These are phyloP conservation scores for Barbatosphaeria neglecta DNA, from an alignment of 495 filamentous ascomycete genomes.

Conservation along the genomic window DNA sequence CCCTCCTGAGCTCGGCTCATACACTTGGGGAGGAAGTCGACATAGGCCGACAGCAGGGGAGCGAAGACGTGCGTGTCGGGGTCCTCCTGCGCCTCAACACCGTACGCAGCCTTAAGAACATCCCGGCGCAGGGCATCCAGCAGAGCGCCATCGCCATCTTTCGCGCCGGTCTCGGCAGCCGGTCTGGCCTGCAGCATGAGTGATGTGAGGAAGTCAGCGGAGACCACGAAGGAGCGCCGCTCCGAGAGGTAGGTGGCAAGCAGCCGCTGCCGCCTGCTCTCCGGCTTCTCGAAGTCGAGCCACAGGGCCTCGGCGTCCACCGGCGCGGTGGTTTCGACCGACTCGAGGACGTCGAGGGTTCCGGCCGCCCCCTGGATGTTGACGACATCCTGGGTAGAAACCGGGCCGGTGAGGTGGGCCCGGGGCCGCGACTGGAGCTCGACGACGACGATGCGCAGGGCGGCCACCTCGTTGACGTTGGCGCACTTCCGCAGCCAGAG, in stretches of 20 bases:
- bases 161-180: constrained; percentile 9
- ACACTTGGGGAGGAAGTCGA: constrained; percentile 21
- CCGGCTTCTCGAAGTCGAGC: constrained; percentile 43
- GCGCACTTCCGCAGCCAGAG: constrained; percentile 71
- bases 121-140: constrained; percentile 7
- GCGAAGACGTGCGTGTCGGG: constrained; percentile 13
- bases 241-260: constrained; percentile 61
- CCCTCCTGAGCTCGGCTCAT: constrained; percentile 17
- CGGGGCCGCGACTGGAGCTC: constrained; percentile 73
- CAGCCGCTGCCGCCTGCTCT: constrained; percentile 48
- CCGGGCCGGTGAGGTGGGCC: constrained; percentile 49
- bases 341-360: constrained; percentile 37
- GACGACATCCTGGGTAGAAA: constrained; percentile 56
- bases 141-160: constrained; percentile 16
- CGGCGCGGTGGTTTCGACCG: constrained; percentile 25
- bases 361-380: constrained; percentile 57
- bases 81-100: constrained; percentile 7
- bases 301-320: constrained; percentile 37
- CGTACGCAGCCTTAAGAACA: constrained; percentile 12
- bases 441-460: constrained; percentile 65
- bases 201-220: constrained; percentile 29
- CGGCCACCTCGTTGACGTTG: constrained; percentile 68
- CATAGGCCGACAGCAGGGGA: constrained; percentile 27
- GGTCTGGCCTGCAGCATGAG: constrained; percentile 27
- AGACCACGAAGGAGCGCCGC: constrained; percentile 43